These are phyloP conservation scores for Penicillium sp. DNA, from an alignment of 2,329 filamentous ascomycete genomes.

Conservation along the genomic window DNA sequence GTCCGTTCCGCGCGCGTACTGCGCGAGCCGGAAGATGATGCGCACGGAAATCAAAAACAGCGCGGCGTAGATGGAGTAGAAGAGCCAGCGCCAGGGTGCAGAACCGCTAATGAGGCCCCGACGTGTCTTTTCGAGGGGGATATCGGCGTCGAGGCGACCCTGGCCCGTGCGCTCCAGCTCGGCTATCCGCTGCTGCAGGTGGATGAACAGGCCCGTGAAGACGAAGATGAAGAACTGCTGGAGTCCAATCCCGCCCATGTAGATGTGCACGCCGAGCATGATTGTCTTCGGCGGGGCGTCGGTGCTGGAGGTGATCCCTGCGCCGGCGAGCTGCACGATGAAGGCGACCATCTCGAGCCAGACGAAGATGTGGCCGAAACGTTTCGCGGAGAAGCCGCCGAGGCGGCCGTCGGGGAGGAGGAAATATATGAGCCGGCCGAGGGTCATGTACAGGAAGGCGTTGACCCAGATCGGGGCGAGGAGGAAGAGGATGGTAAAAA, in stretches of 20 bases:
- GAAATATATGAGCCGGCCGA: slow-evolving; percentile 48
- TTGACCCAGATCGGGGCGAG: slow-evolving; percentile 52
- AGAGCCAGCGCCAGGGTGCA: slow-evolving; percentile 31
- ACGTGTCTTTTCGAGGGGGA: slow-evolving; percentile 21
- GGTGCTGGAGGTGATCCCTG: slow-evolving; percentile 39
- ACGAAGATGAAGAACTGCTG: slow-evolving; percentile 57
- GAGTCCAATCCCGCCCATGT: slow-evolving; percentile 60
- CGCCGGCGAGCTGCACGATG: slow-evolving; percentile 50
- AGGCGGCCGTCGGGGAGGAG: slow-evolving; percentile 42
- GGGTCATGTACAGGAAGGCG: slow-evolving; percentile 50
- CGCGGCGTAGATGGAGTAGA: slow-evolving; percentile 48
- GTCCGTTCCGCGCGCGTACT: slow-evolving; percentile 59
- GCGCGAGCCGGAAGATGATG: slow-evolving; percentile 65
- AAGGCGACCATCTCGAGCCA: slow-evolving; percentile 52
- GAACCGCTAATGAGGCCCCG: slow-evolving; percentile 6
- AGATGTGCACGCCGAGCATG: slow-evolving; percentile 53
- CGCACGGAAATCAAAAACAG: slow-evolving; percentile 50
- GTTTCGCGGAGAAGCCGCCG: slow-evolving; percentile 41
- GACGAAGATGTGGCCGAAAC: slow-evolving; percentile 50
- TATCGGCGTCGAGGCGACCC: slow-evolving; percentile 28
- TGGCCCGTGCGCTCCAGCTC: slow-evolving; percentile 25
- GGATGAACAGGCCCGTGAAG: slow-evolving; percentile 49
- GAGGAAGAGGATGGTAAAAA: slow-evolving; percentile 50
- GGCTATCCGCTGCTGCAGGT: slow-evolving; percentile 43
- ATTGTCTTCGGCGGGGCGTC: slow-evolving; percentile 31